Base-by-base conservation (phyloP, 2,329 filamentous ascomycete species). In the Ploettnerulaceae sp. region DNA sequence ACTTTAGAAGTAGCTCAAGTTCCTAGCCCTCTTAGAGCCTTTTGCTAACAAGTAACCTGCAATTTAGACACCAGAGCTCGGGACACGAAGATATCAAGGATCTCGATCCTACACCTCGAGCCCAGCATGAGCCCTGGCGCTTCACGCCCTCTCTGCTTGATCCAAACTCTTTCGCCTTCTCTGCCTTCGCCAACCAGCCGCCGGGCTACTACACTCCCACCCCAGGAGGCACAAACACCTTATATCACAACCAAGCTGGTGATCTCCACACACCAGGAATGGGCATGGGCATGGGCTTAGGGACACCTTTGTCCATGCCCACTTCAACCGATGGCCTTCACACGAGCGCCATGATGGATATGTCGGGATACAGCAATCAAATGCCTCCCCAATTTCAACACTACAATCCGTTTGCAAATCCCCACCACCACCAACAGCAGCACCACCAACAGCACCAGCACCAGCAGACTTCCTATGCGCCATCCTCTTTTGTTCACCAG, bases 101-200 rank as follows among this genome's bases (percentile, higher is more conserved):
- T 67, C 79, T 86, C 61, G 89, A 95, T 61, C 84, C 86, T 15
- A 95, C 88, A 3, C 88, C 89, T 4, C 80, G 86, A 64, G 85
- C 82, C 14, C 78, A 84, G 32, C 82, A 85, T 60, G 89, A 96
- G 57, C 81, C 78, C 58, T 93, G 90, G 82, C 79, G 86, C 56
- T 89, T 95, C 61, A 95, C 90, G 2, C 89, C 90, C 3, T 93
- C 89, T 17, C 73, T 95, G 47, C 77, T 97, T 63, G 91, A 97
- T 63, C 82, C 89, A 14, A 89, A 84, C 65, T 86, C 87, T 22
- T 88, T 88, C 64, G 79, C 81, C 18, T 96, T 95, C 67, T 76
- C 81, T 49, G 75, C 76, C 46, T 91, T 95, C 61, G 81, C 84
- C 54, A 88, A 86, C 66, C 86, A 90, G 54, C 79, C 84, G 35